Conservation (phyloP, 1,284 basidiomycete genomes). For the Fomitiporia mediterranea region DNA sequence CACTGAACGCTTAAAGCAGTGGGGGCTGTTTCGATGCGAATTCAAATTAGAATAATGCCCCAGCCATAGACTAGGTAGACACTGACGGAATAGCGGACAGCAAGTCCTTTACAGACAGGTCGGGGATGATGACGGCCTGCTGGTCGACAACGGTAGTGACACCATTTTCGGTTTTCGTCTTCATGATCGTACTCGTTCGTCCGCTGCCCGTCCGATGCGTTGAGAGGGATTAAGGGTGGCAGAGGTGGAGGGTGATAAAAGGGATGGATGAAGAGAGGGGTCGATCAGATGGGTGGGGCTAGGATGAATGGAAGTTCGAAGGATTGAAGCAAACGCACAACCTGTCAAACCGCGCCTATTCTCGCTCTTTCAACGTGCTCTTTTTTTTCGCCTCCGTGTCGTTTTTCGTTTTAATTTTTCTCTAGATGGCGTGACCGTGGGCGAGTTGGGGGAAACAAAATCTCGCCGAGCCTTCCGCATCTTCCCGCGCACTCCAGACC, state of each 20-base stretch:
- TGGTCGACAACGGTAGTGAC: slow-evolving; percentile 45
- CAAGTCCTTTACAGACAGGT: slow-evolving; percentile 82
- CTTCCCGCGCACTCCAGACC: not conserved
- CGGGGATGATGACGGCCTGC: slow-evolving; percentile 66
- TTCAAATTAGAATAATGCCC: slow-evolving; percentile 3
- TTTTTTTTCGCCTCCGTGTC: not conserved
- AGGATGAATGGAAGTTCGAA: not conserved
- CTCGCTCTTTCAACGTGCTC: too few species aligned
- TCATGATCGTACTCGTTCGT: slow-evolving; percentile 12
- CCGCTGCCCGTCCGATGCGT: not conserved
- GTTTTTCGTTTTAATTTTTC: not conserved
- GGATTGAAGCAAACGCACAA: not conserved
- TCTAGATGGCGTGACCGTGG: not conserved
- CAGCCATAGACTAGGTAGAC: too few species aligned
- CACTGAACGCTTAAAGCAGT: slow-evolving; percentile 92
- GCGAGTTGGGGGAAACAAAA: slow-evolving; percentile 21
- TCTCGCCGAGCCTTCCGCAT: not conserved
- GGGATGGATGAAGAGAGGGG: not conserved
- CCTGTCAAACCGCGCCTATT: not conserved
- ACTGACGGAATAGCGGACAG: slow-evolving; percentile 85
- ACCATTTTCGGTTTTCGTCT: slow-evolving; percentile 21
- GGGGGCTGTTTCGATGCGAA: slow-evolving; percentile 51
- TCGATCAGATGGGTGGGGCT: not conserved
- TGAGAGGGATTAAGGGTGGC: not conserved
- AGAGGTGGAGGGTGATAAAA: not conserved